Percentiles rank a stretch among this genome's conserved stretches.
Evolutionary conservation across 169 alveolate genomes (phyloP).

Genomic region (Neospora caninum): DNA sequence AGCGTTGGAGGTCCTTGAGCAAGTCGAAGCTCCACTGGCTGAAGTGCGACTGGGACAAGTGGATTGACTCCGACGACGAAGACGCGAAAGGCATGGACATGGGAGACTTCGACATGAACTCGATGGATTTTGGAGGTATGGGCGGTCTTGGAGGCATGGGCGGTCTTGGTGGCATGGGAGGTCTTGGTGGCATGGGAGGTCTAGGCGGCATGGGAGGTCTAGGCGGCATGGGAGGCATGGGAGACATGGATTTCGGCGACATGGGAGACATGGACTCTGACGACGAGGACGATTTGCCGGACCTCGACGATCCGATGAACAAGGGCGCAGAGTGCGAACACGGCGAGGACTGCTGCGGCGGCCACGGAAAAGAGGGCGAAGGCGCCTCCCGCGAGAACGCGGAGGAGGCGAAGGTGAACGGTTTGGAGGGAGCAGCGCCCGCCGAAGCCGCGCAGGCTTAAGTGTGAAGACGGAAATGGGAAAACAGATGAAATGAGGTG

Average conservation of each 20-base stretch:
- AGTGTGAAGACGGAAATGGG: neutral
- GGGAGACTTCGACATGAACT: conserved; percentile 71
- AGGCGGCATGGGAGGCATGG: conserved; percentile 70
- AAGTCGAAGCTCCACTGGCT: conserved; percentile 53
- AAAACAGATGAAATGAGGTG: too few relatives aligned
- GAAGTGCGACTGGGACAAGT: conserved; percentile 73
- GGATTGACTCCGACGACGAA: conserved; percentile 73
- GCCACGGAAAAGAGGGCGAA: neutral
- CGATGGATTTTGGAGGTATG: conserved; percentile 73
- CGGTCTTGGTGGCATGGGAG: conserved; percentile 77
- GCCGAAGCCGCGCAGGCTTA: conserved; percentile 8
- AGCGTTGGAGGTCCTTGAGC: conserved; percentile 56
- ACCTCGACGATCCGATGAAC: conserved; percentile 52
- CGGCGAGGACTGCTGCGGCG: neutral
- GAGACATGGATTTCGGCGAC: conserved; percentile 64
- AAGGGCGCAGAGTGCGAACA: conserved; percentile 17
- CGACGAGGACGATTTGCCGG: conserved; percentile 56
- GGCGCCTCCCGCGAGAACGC: neutral
- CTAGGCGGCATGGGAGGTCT: conserved; percentile 72
- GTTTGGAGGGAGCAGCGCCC: neutral
- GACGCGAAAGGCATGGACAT: conserved; percentile 56
- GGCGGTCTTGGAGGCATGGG: conserved; percentile 55
- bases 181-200: conserved; percentile 76
- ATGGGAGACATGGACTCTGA: conserved; percentile 73
- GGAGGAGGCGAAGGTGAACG: neutral